Conservation (phyloP, 345 rosid species). For the Luvunga scandens region DNA sequence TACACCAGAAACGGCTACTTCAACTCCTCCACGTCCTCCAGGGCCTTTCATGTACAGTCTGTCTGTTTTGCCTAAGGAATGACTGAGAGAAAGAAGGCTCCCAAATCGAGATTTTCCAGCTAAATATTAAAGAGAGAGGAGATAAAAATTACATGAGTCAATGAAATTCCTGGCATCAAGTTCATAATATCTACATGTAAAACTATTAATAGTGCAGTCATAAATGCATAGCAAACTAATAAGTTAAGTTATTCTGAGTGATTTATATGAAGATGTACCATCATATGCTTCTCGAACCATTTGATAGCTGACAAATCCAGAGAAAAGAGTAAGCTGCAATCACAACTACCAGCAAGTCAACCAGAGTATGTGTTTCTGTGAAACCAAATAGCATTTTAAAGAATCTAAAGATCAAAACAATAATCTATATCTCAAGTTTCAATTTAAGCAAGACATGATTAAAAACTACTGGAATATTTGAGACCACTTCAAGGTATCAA, state of each 20-base stretch:
- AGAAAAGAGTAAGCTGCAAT: conserved; percentile 93
- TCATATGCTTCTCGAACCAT: conserved; percentile 98
- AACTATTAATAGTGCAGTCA: background rate
- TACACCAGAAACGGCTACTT: conserved; percentile 96
- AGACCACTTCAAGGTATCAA: background rate
- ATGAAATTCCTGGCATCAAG: conserved; percentile 1
- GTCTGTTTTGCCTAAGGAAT: conserved; percentile 75
- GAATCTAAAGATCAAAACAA: background rate
- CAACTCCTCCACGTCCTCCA: conserved; percentile 99
- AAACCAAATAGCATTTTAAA: background rate
- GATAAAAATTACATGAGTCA: conserved; percentile 1
- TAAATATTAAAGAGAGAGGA: conserved; percentile 15
- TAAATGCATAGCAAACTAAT: background rate
- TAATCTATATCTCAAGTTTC: background rate
- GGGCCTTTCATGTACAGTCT: conserved; percentile 94
- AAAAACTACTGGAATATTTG: background rate
- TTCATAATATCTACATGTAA: background rate
- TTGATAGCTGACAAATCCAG: conserved; percentile 97
- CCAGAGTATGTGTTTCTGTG: background rate
- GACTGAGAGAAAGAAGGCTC: conserved; percentile 73
- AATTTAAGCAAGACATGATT: background rate
- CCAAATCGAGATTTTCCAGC: conserved; percentile 86
- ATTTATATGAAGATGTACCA: conserved; percentile 42
- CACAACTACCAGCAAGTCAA: conserved; percentile 28
- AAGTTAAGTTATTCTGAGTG: background rate